Percentiles rank a stretch among this genome's conserved stretches.
Evolutionary conservation across 176 grass and related monocot genomes (phyloP).

Genomic region (Luzula sylvatica): DNA sequence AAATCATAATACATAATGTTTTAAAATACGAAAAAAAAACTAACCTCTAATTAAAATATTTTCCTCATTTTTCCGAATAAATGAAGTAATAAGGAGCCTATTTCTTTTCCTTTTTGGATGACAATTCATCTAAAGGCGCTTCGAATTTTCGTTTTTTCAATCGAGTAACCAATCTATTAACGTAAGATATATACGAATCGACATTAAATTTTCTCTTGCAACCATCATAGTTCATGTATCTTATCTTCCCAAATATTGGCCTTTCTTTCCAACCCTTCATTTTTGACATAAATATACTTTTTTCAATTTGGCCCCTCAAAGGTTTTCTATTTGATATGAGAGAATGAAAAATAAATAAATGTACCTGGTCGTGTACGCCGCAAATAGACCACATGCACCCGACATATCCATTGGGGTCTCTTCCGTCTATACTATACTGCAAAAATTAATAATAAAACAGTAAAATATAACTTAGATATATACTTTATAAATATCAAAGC

Average conservation of each 20-base stretch:
- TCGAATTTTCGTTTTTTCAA: constrained; percentile 60
- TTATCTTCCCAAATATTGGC: constrained; percentile 85
- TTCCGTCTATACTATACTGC: constrained; percentile 83
- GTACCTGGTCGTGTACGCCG: constrained; percentile 91
- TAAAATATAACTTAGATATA: not conserved
- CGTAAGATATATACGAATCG: constrained; percentile 68
- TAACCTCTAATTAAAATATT: constrained; percentile 2
- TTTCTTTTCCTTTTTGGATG: constrained; percentile 17
- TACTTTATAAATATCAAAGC: not conserved
- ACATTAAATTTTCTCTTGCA: constrained; percentile 95
- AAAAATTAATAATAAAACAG: not conserved
- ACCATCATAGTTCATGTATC: constrained; percentile 92
- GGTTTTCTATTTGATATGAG: too few species aligned
- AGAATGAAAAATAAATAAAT: constrained; percentile 3
- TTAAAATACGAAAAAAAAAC: not conserved
- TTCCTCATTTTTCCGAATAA: not conserved
- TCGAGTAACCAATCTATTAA: constrained; percentile 41
- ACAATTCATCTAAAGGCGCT: constrained; percentile 14
- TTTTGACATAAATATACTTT: too few species aligned
- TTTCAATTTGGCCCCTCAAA: too few species aligned
- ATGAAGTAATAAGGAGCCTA: not conserved
- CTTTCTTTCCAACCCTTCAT: constrained; percentile 94
- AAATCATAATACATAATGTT: too few species aligned
- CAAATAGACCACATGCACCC: constrained; percentile 99
- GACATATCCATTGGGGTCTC: constrained; percentile 86